Evolutionary conservation across 306 rosid genomes (phyloP).

Genomic region (Trichosanthes truncata): DNA sequence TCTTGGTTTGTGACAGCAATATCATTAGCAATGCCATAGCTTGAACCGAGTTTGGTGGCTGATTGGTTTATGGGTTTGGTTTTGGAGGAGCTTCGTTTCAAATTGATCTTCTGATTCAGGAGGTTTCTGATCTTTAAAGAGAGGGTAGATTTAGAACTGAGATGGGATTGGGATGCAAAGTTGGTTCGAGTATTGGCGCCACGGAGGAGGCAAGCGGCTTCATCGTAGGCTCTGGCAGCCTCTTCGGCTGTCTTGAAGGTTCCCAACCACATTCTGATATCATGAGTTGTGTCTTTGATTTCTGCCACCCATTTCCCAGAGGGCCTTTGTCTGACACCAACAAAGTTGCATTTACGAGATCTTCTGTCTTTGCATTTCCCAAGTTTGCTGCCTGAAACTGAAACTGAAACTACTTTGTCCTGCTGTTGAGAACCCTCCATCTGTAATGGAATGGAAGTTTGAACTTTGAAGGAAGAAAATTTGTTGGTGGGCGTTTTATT

Average conservation of each 20-base stretch:
- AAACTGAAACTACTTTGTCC: constrained; percentile 10
- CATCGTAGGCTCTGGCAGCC: constrained; percentile 86
- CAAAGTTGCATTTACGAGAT: constrained; percentile 32
- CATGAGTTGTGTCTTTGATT: constrained; percentile 76
- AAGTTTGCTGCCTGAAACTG: constrained; percentile 7
- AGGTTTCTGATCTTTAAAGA: constrained; percentile 58
- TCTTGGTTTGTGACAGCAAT: constrained; percentile 1
- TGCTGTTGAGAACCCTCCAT: constrained; percentile 7
- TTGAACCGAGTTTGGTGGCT: not conserved
- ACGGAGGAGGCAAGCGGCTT: constrained; percentile 67
- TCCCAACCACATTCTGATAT: constrained; percentile 83
- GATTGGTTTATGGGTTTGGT: not conserved
- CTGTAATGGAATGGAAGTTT: no score
- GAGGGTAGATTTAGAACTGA: constrained; percentile 28
- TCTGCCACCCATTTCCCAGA: constrained; percentile 95
- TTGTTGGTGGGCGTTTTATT: not conserved
- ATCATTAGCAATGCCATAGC: not conserved
- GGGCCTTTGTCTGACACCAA: constrained; percentile 83
- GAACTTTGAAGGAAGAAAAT: not conserved
- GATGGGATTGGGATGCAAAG: constrained; percentile 29
- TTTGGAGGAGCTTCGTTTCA: constrained; percentile 16
- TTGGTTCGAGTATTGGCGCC: constrained; percentile 72
- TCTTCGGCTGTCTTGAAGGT: constrained; percentile 69
- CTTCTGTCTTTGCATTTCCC: constrained; percentile 22
- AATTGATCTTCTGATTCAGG: constrained; percentile 32